These are phyloP conservation scores for Kurtzmaniella quercitrusa DNA, from an alignment of 1,139 yeast species.

Conservation along the genomic window DNA sequence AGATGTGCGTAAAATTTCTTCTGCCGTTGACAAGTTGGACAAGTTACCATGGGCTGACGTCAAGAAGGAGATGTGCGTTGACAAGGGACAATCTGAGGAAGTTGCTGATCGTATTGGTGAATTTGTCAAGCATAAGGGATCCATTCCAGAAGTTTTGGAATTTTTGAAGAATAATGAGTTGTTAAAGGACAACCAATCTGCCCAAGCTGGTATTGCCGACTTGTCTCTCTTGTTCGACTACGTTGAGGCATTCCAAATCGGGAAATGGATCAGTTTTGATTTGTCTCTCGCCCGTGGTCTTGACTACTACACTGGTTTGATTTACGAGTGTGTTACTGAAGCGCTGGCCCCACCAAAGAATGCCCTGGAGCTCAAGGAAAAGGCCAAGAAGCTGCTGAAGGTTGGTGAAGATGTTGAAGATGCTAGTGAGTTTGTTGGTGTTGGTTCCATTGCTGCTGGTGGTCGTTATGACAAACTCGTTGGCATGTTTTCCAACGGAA, in stretches of 20 bases:
- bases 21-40: conserved; percentile 95
- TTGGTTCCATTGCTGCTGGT: conserved; percentile 97
- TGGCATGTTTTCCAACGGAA: conserved; percentile 93
- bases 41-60: conserved; percentile 94
- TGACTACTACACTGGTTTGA: conserved; percentile 95
- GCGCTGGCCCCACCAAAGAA: conserved; percentile 92
- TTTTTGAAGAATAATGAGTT: conserved; percentile 53
- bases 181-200: conserved; percentile 62
- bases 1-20: conserved; percentile 87
- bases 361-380: conserved; percentile 62
- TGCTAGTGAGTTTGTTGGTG: conserved; percentile 95
- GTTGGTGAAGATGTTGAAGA: conserved; percentile 64
- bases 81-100: conserved; percentile 83
- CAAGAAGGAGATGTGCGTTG: conserved; percentile 84
- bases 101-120: conserved; percentile 92
- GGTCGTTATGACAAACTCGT: conserved; percentile 96
- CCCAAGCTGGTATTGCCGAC: conserved; percentile 77
- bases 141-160: conserved; percentile 63
- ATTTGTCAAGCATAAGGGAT: conserved; percentile 80
- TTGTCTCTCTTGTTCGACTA: conserved; percentile 73
- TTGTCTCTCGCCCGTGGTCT: conserved; percentile 94
- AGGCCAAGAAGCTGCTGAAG: conserved; percentile 35
- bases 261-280: conserved; percentile 70
- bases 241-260: conserved; percentile 74
- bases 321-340: conserved; percentile 91